These are phyloP conservation scores for Heritiera littoralis DNA, from an alignment of 345 rosid species.

Conservation along the genomic window DNA sequence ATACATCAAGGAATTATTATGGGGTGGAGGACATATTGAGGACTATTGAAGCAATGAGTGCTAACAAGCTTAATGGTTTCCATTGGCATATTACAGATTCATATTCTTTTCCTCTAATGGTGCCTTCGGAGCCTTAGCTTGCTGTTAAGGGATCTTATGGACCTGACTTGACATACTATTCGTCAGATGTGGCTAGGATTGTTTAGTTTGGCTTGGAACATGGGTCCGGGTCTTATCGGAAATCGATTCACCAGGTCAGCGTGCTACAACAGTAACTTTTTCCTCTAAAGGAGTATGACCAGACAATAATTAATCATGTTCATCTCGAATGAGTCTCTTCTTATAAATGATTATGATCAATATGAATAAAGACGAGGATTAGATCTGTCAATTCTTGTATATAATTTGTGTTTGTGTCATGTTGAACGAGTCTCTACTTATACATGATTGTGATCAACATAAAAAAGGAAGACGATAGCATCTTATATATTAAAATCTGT, in stretches of 20 bases:
- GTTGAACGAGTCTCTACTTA: no score
- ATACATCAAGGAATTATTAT: conserved; percentile 84
- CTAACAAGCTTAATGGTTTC: conserved; percentile 81
- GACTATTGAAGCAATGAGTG: conserved; percentile 69
- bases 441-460: no score
- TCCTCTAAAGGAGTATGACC: background rate
- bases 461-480: no score
- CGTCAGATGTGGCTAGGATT: conserved; percentile 51
- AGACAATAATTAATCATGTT: no score
- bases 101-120: conserved; percentile 72
- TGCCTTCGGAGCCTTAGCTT: conserved; percentile 79
- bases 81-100: conserved; percentile 94
- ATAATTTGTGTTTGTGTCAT: no score
- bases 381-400: no score
- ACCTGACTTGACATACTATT: conserved; percentile 55
- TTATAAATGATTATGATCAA: no score
- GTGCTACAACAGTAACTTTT: background rate
- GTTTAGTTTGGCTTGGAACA: conserved; percentile 71
- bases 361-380: no score
- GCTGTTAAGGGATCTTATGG: conserved; percentile 76
- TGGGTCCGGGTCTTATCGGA: conserved; percentile 86
- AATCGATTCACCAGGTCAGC: conserved; percentile 82
- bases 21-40: conserved; percentile 62
- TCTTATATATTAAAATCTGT: no score
- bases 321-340: no score